phyloP scores from a whole-genome alignment of 2,329 filamentous ascomycete species.

The Ramularia endophylla region DNA sequence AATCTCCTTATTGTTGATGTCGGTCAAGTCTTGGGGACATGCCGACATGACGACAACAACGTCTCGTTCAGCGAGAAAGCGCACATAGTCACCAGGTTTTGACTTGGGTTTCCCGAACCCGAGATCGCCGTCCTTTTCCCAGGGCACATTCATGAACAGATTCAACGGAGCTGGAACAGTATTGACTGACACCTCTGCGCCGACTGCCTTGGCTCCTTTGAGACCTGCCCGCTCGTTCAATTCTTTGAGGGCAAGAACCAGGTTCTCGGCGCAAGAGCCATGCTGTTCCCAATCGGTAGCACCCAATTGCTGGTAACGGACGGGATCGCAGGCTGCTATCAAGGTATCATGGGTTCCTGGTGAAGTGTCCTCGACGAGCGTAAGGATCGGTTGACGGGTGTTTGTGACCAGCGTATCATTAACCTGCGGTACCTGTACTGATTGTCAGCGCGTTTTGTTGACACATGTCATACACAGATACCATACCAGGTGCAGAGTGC shows the following conservation, averaged over 20 bases:
- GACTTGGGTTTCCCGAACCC: slow-evolving; percentile 37
- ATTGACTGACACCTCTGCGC: slow-evolving; percentile 45
- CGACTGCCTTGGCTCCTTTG: slow-evolving; percentile 41
- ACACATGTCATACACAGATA: too few relatives aligned
- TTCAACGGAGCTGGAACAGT: slow-evolving; percentile 43
- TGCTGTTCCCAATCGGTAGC: slow-evolving; percentile 42
- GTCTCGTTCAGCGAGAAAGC: slow-evolving; percentile 40
- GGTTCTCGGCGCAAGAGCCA: slow-evolving; percentile 44
- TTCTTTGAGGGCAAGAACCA: slow-evolving; percentile 44
- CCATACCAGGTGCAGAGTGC: slow-evolving; percentile 34
- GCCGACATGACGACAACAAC: slow-evolving; percentile 44
- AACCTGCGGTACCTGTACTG: slow-evolving; percentile 29
- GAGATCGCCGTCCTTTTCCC: slow-evolving; percentile 36
- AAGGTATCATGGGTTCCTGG: slow-evolving; percentile 43
- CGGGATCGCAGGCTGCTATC: slow-evolving; percentile 44
- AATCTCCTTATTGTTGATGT: slow-evolving; percentile 37
- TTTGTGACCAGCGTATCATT: slow-evolving; percentile 42
- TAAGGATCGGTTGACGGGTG: slow-evolving; percentile 42
- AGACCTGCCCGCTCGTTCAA: slow-evolving; percentile 42
- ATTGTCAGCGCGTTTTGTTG: too few relatives aligned
- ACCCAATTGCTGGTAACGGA: slow-evolving; percentile 37
- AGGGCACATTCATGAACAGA: slow-evolving; percentile 45
- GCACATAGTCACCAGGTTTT: slow-evolving; percentile 39
- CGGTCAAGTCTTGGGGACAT: slow-evolving; percentile 41
- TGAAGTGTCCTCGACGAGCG: slow-evolving; percentile 40